A percentile compares a stretch with the other conserved stretches of the same genome.
These are phyloP conservation scores for Dipodascopsis tothii DNA, from an alignment of 805 yeast genomes.

Conservation along the genomic window DNA sequence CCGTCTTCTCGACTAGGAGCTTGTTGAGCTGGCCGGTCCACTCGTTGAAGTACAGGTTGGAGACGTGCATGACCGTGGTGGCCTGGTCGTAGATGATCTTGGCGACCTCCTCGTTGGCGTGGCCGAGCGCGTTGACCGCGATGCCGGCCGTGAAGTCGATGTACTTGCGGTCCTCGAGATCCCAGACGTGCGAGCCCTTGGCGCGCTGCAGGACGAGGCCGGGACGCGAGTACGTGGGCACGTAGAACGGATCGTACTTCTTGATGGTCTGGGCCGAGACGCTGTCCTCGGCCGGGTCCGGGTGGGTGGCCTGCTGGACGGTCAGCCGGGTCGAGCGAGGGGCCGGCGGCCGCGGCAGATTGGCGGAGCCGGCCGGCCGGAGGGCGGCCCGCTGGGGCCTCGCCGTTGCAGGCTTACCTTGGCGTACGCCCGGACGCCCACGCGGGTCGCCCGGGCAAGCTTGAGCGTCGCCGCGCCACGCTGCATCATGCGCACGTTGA, in stretches of 20 bases:
- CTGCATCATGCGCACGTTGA: too few relatives aligned
- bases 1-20: conserved; percentile 62
- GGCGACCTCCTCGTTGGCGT: conserved; percentile 67
- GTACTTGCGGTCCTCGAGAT: conserved; percentile 64
- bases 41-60: conserved; percentile 76
- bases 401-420: too few relatives aligned
- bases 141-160: conserved; percentile 93
- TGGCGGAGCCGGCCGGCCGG: too few relatives aligned
- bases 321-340: too few relatives aligned
- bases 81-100: conserved; percentile 68
- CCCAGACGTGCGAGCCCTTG: conserved; percentile 72
- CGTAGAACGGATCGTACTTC: conserved; percentile 48
- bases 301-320: too few relatives aligned
- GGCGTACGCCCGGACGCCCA: too few relatives aligned
- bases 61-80: conserved; percentile 64
- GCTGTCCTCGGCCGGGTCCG: conserved; percentile 24
- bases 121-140: conserved; percentile 94
- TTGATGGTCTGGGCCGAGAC: conserved; percentile 37
- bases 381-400: too few relatives aligned
- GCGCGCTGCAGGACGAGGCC: conserved; percentile 72
- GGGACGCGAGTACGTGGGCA: conserved; percentile 77
- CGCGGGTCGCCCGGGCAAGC: too few relatives aligned
- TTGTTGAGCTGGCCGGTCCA: conserved; percentile 76
- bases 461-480: too few relatives aligned
- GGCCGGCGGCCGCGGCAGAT: too few relatives aligned